Base-by-base conservation (phyloP, 23 red algal species). In the Rhodosorus marinus region DNA sequence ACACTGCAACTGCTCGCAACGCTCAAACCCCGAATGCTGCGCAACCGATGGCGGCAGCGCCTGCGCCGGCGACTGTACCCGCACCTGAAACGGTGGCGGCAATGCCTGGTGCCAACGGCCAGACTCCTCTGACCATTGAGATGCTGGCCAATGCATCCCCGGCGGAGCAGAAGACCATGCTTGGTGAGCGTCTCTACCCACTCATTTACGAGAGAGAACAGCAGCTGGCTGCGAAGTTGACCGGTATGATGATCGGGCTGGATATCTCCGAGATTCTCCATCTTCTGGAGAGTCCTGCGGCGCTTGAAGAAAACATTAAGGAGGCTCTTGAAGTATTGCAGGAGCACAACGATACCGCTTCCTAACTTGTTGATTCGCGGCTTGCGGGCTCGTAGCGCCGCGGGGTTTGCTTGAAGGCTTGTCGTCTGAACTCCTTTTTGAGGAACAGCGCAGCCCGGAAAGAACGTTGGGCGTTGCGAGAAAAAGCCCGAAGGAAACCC, bases 221-320 rank as follows among this genome's bases (percentile, higher is more conserved):
- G 8, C 30, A 66, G 14, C 63, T 98, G 64, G 70, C 78, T 9
- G 76, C 66, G 29, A 98, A 98, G 66, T 81, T 98, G 33, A 98
- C 90, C 1, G 90, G 90, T 29, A 98, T 98, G 90, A 59, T 98
- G 49, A 70, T 98, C 46, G 79, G 86, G 35, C 85, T 98, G 76
- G 90, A 98, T 33, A 98, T 86, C 35, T 64, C 79, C 8, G 90
- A 98, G 26, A 76, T 98, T 20, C 58, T 98, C 3, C 90, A 98
- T 41, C 51, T 98, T 48, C 51, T 98, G 14, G 90, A 98, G 24
- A 75, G 73, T 3, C 79, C 80, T 21, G 79, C 85, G 40, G 79
- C 79, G 1, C 47, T 98, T 2, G 24, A 75, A 7, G 90, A 98
- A 55, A 70, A 78, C 47, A 70, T 98, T 22, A 69, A 80, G 23